Base-by-base conservation (phyloP, 208 protist species). In the Leishmania amazonensis region DNA sequence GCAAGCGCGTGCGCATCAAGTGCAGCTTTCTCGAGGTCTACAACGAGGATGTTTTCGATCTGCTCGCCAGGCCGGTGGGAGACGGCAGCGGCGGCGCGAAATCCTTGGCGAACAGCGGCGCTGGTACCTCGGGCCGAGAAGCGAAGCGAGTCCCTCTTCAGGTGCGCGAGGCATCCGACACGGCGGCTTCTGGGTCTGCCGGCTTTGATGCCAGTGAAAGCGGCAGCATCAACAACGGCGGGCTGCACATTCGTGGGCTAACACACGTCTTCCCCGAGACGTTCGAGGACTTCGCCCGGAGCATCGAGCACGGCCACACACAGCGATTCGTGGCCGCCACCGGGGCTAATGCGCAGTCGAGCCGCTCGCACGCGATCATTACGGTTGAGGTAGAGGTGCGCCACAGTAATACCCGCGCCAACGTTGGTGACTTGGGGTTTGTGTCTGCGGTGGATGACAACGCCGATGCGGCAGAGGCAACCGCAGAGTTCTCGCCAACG, bases 351-450 rank as follows among this genome's bases (percentile, higher is more conserved):
- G 89, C 88, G n/a, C 85, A 95, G 21, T 97, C 94, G 3, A 96
- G 92, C 60, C 92, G 96, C 49, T 97, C 94, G 15, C 96, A 98
- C 83, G 95, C 96, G 1, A 95, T 98, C 79, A 91, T 98, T 60
- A 96, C 93, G 13, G 84, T 97, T 1, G 88, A 95, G 74, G 86
- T 98, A 19, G 85, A 98, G 60, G 89, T 96, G 77, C 68, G 76
- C 15, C 67, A 83, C 17, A 75, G n/a, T 74, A 2, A 71, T 65
- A 38, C 70, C 5, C 1, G 60, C 42, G 51, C 24, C 53, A n/a
- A n/a, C 70, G 9, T 3, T 42, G 28, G 5, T 19, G 68, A n/a
- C 28, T 5, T 21, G 17, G n/a, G 60, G n/a, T 68, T 8, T 3
- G 53, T 78, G 9, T 2, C 54, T 2, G 49, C 15, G 35, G 42